Percentiles rank a stretch among this genome's conserved stretches.
Evolutionary conservation across 352 stramenopile species (phyloP).

Genomic region (Globisporangium iwayamae): DNA sequence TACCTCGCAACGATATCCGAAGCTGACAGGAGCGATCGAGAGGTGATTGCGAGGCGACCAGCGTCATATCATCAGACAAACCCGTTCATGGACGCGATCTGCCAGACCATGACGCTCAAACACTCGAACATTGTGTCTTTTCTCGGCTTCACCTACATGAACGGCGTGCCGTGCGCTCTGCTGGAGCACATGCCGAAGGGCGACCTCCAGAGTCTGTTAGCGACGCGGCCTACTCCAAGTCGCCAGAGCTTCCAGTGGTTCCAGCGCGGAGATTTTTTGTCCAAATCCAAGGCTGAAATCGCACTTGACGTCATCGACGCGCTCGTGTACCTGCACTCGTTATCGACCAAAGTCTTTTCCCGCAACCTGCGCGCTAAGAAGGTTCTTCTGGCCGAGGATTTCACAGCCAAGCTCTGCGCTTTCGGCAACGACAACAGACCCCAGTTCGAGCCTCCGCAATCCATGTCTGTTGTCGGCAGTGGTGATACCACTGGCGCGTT

Average conservation of each 20-base stretch:
- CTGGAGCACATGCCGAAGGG: slow-evolving; percentile 44
- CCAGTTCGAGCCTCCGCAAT: not conserved
- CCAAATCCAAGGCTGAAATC: slow-evolving; percentile 62
- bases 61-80: not conserved
- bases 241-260: slow-evolving; percentile 37
- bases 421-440: slow-evolving; percentile 25
- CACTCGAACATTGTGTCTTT: slow-evolving; percentile 39
- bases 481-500: not conserved
- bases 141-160: slow-evolving; percentile 30
- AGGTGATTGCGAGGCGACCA: slow-evolving; percentile 13
- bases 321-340: slow-evolving; percentile 68
- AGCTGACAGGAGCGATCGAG: not conserved
- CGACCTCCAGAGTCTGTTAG: slow-evolving; percentile 35
- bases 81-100: slow-evolving; percentile 35
- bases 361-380: slow-evolving; percentile 38
- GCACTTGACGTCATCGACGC: slow-evolving; percentile 65
- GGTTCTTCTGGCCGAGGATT: slow-evolving; percentile 39
- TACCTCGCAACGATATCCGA: slow-evolving; percentile 1
- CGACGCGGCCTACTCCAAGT: slow-evolving; percentile 16
- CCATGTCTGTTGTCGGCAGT: not conserved
- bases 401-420: slow-evolving; percentile 47
- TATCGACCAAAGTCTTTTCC: slow-evolving; percentile 36
- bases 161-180: slow-evolving; percentile 26
- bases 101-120: slow-evolving; percentile 21
- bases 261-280: slow-evolving; percentile 18